A percentile compares a stretch with the other conserved stretches of the same genome.
phyloP scores from a whole-genome alignment of 371 early-diverging fungal genomes.

The Encephalitozoon intestinalis region DNA sequence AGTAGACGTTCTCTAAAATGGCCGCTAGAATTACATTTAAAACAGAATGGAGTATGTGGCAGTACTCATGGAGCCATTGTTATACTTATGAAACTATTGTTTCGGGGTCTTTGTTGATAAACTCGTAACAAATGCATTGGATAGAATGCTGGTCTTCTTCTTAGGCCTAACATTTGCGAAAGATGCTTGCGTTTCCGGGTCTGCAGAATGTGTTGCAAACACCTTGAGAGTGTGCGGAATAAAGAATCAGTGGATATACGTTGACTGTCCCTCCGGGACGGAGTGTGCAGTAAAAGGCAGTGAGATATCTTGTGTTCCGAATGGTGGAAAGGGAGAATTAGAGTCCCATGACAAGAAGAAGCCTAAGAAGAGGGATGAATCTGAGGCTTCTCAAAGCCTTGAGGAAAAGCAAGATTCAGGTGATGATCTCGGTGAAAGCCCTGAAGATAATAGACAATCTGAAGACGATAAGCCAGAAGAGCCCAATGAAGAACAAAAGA shows the following conservation, averaged over 20 bases:
- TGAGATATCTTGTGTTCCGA: slow-evolving; percentile 23
- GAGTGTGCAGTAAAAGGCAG: slow-evolving; percentile 33
- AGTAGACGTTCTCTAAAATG: background rate
- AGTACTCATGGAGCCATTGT: background rate
- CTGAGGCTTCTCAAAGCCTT: background rate
- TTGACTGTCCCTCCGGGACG: slow-evolving; percentile 47
- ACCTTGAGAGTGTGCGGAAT: slow-evolving; percentile 48
- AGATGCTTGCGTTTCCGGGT: slow-evolving; percentile 50
- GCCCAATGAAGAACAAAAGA: background rate
- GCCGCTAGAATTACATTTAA: background rate
- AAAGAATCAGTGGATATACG: slow-evolving; percentile 41
- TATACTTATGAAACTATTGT: slow-evolving; percentile 8
- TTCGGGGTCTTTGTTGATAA: background rate
- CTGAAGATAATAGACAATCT: background rate
- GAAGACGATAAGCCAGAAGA: background rate
- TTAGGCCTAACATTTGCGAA: background rate
- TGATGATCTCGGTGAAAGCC: background rate
- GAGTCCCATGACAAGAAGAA: background rate
- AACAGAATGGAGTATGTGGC: background rate
- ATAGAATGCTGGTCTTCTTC: slow-evolving; percentile 3
- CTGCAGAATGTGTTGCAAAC: slow-evolving; percentile 46
- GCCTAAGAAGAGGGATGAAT: background rate
- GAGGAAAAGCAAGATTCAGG: background rate
- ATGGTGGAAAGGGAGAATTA: background rate
- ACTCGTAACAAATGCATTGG: background rate